phyloP scores from a whole-genome alignment of 1,139 yeast genomes.

The Hyphopichia pseudoburtonii region DNA sequence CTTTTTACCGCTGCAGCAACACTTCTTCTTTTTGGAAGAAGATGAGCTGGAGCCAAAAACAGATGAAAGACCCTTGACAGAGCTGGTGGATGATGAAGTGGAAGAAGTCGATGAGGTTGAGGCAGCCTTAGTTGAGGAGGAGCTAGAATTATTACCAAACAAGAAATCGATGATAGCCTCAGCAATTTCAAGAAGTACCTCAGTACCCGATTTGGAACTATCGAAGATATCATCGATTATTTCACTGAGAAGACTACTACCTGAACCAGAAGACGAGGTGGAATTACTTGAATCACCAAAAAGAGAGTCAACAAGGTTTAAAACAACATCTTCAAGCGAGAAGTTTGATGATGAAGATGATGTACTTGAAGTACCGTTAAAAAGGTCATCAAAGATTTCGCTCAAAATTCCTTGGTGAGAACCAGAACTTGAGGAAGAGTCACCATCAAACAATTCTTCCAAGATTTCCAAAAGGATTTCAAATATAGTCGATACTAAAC shows the following conservation, averaged over 20 bases:
- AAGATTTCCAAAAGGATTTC: slow-evolving; percentile 2
- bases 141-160: slow-evolving; percentile 15
- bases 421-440: slow-evolving; percentile 12
- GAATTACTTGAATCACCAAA: slow-evolving; percentile 9
- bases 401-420: slow-evolving; percentile 5
- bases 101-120: slow-evolving; percentile 9
- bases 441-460: slow-evolving; percentile 2
- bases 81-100: slow-evolving; percentile 8
- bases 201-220: slow-evolving; percentile 10
- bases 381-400: slow-evolving; percentile 7
- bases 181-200: slow-evolving; percentile 6
- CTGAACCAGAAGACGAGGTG: slow-evolving; percentile 11
- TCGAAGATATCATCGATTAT: slow-evolving; percentile 10
- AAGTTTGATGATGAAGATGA: slow-evolving; percentile 8
- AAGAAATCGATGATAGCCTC: slow-evolving; percentile 11
- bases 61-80: slow-evolving; percentile 7
- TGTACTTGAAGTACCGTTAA: slow-evolving; percentile 10
- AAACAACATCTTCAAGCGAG: slow-evolving; percentile 6
- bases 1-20: slow-evolving; percentile 7
- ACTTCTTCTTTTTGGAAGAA: slow-evolving; percentile 7
- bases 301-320: slow-evolving; percentile 3
- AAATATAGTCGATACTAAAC: slow-evolving; percentile 8
- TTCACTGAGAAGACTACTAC: slow-evolving; percentile 10
- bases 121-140: slow-evolving; percentile 8
- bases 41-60: slow-evolving; percentile 7